Conservation (phyloP, 2,329 filamentous ascomycete genomes). For the Rutstroemia sp. region DNA sequence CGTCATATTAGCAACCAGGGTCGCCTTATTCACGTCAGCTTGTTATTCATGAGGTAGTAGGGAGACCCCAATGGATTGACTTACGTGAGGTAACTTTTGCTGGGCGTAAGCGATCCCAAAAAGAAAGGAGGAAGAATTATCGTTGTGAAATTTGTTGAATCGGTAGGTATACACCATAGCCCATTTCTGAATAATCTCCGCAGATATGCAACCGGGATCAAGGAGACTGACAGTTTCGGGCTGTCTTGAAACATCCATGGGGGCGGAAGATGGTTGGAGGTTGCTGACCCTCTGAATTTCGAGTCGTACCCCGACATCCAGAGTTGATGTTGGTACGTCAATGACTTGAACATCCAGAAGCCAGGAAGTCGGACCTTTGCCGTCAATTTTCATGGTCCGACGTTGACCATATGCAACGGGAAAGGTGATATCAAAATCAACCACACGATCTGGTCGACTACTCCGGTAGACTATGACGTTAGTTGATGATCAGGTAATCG, state of each 20-base stretch:
- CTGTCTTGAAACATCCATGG: neutral
- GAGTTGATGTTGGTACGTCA: conserved; percentile 9
- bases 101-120: conserved; percentile 22
- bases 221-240: neutral
- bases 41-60: neutral
- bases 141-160: conserved; percentile 14
- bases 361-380: conserved; percentile 16
- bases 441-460: neutral
- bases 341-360: conserved; percentile 12
- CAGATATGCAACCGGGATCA: neutral
- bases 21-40: neutral
- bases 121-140: conserved; percentile 10
- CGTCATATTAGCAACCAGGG: conserved; percentile 3
- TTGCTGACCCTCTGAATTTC: neutral
- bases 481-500: neutral
- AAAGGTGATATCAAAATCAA: conserved; percentile 3
- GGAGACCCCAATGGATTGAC: neutral
- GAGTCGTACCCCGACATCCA: conserved; percentile 4
- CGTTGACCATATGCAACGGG: neutral
- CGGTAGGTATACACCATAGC: conserved; percentile 21
- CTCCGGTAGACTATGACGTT: neutral
- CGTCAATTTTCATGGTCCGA: conserved; percentile 18
- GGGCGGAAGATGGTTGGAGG: neutral
- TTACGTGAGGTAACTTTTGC: conserved; percentile 19
- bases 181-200: conserved; percentile 20